A percentile compares a stretch with the other conserved stretches of the same genome.
Conservation (phyloP, 2,329 filamentous ascomycete species). For the Aspergillus piperis region DNA sequence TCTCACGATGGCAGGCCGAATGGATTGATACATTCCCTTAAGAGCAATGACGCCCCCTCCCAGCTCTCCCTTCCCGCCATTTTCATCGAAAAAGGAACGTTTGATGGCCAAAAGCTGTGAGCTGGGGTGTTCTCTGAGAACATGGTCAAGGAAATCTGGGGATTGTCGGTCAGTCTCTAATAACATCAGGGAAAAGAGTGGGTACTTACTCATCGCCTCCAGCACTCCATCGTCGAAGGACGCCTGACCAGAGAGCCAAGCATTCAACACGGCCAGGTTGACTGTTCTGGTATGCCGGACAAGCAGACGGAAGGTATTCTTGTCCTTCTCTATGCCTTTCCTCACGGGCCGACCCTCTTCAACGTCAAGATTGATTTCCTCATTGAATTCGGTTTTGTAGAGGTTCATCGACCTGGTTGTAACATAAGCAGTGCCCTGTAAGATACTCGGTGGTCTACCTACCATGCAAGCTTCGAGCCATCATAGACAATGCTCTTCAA, state of each 20-base stretch:
- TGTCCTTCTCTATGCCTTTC: slow-evolving; percentile 27
- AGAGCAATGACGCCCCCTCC: slow-evolving; percentile 71
- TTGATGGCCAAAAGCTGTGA: slow-evolving; percentile 70
- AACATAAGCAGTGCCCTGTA: slow-evolving; percentile 30
- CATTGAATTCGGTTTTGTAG: slow-evolving; percentile 50
- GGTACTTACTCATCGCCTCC: slow-evolving; percentile 69
- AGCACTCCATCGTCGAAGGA: slow-evolving; percentile 68
- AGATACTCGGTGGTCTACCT: slow-evolving; percentile 33
- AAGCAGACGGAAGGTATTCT: slow-evolving; percentile 60
- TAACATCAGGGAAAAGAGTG: neutral
- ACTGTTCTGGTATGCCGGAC: slow-evolving; percentile 69
- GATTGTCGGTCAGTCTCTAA: slow-evolving; percentile 8
- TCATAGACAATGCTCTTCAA: slow-evolving; percentile 71
- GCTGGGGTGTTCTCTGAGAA: slow-evolving; percentile 77
- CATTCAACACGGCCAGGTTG: slow-evolving; percentile 64
- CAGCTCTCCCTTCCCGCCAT: slow-evolving; percentile 56
- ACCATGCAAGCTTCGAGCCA: slow-evolving; percentile 85
- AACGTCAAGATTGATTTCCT: slow-evolving; percentile 71
- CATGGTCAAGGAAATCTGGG: slow-evolving; percentile 79
- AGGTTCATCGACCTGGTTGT: slow-evolving; percentile 39
- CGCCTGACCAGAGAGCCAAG: slow-evolving; percentile 64
- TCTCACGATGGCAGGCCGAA: slow-evolving; percentile 69
- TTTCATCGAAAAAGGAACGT: slow-evolving; percentile 73
- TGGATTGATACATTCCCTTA: slow-evolving; percentile 86
- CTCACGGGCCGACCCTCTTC: slow-evolving; percentile 54